Evolutionary conservation across 352 stramenopile species (phyloP), one percentile per base, ranked within the genome.

Genomic region (Aphanomyces invadans): DNA sequence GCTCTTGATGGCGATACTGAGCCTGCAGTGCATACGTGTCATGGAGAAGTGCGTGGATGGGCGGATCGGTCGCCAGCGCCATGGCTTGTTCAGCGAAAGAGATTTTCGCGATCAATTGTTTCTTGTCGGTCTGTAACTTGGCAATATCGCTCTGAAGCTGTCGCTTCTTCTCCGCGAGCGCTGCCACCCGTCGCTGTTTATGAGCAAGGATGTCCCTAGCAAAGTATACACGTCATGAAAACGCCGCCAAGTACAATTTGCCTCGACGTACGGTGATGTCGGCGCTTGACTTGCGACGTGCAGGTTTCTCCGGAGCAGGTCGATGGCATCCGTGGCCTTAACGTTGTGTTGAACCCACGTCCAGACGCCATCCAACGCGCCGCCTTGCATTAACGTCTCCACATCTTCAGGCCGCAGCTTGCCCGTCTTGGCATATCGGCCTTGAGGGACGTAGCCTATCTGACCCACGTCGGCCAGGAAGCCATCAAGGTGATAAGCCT

Each of bases 301-400:
- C 17, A 67, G 29, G 36, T 67, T 67, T 19, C 60, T 39, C 32
- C 60, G 60, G 23, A 57, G 36, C 23, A 67, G 19, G 19, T 56
- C 44, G 9, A 67, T 67, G 10, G 21, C 33, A 5, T 21, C 28
- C 3, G 60, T 23, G 11, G 60, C 19, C 10, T 67, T 25, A 7
- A 57, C 44, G 32, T 67, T 57, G 15, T 33, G 25, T n/a, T 49
- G 38, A 11, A 67, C 46, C 60, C 60, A 67, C 5, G 25, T 11
- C 60, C 60, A 67, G 38, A 52, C 21, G 25, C 25, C 23, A 10
- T 57, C 60, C 10, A 55, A n/a, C 1, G 60, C 21, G 4, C 19
- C 12, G n/a, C 60, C 60, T 39, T 51, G 60, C 60, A 67, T 67
- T 17, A 67, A 51, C 26, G 49, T 31, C 17, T 67, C 46, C 17